Percentiles rank a stretch among this genome's conserved stretches.
These are phyloP conservation scores for Cinnamomum micranthum DNA, from an alignment of 164 flowering plant species.

Conservation along the genomic window DNA sequence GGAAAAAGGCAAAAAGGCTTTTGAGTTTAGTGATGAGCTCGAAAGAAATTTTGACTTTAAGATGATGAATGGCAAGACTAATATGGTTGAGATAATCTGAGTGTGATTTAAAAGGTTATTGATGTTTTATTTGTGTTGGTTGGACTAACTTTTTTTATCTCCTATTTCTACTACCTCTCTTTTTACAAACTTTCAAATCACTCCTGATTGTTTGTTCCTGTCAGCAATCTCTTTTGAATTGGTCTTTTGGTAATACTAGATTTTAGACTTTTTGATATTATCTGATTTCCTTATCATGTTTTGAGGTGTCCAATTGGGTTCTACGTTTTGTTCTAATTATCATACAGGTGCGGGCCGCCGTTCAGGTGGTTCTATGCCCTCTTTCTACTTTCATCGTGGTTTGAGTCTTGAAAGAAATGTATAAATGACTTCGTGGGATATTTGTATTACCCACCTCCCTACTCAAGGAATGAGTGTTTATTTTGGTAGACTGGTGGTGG, in stretches of 20 bases:
- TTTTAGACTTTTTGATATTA: background rate
- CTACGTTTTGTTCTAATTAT: too few relatives aligned
- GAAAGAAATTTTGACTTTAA: conserved; percentile 27
- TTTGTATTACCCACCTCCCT: too few relatives aligned
- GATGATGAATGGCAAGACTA: conserved; percentile 2
- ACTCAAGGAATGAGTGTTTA: too few relatives aligned
- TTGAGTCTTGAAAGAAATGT: background rate
- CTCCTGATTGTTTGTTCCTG: background rate
- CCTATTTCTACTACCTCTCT: background rate
- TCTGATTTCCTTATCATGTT: background rate
- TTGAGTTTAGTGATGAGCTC: background rate
- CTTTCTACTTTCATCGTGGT: too few relatives aligned
- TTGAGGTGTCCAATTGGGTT: background rate
- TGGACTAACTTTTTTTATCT: background rate
- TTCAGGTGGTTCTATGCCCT: background rate
- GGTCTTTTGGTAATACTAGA: background rate
- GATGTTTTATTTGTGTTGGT: background rate
- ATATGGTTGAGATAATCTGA: background rate
- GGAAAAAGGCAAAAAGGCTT: background rate
- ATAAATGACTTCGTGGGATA: background rate
- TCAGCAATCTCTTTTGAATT: background rate
- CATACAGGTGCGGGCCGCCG: background rate
- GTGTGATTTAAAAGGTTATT: background rate
- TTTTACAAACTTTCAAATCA: too few relatives aligned
- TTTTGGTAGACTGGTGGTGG: too few relatives aligned